A percentile compares a stretch with the other conserved stretches of the same genome.
phyloP scores from a whole-genome alignment of 192 early-diverging fungal genomes.

The Coemansia sp. region DNA sequence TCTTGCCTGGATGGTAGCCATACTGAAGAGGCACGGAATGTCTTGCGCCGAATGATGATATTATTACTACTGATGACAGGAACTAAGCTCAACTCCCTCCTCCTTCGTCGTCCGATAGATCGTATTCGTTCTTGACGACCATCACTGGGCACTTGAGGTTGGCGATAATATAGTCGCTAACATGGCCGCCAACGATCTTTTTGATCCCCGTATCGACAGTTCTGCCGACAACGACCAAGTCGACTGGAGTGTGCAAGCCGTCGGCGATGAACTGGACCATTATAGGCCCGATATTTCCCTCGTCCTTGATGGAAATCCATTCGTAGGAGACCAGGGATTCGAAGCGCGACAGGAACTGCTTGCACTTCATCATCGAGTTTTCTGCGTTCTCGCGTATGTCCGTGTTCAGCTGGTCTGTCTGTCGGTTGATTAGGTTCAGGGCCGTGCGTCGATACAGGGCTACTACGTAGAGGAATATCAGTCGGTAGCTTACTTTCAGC shows the following conservation, averaged over 20 bases:
- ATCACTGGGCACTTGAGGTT: slow-evolving; percentile 44
- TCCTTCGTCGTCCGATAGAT: slow-evolving; percentile 48
- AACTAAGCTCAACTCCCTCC: too few species aligned
- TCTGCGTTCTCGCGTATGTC: slow-evolving; percentile 56
- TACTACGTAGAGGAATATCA: slow-evolving; percentile 54
- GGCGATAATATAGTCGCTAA: slow-evolving; percentile 41
- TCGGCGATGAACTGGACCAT: slow-evolving; percentile 42
- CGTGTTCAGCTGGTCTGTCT: slow-evolving; percentile 54
- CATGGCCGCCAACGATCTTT: slow-evolving; percentile 42
- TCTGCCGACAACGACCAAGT: slow-evolving; percentile 45
- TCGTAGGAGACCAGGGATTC: slow-evolving; percentile 52
- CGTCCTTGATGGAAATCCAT: slow-evolving; percentile 58
- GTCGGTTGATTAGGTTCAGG: slow-evolving; percentile 48
- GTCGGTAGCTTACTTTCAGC: slow-evolving; percentile 51
- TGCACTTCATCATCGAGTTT: slow-evolving; percentile 44
- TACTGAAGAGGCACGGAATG: too few species aligned
- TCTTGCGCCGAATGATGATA: too few species aligned
- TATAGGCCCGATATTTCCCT: slow-evolving; percentile 49
- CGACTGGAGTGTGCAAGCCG: slow-evolving; percentile 32
- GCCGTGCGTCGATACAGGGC: slow-evolving; percentile 43
- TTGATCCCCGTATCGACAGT: slow-evolving; percentile 30
- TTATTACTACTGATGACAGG: too few species aligned
- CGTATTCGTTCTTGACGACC: slow-evolving; percentile 57
- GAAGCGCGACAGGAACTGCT: slow-evolving; percentile 56
- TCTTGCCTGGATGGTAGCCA: too few species aligned